These are phyloP conservation scores for Debaryomyces prosopidis DNA, from an alignment of 805 yeast species.

Conservation along the genomic window DNA sequence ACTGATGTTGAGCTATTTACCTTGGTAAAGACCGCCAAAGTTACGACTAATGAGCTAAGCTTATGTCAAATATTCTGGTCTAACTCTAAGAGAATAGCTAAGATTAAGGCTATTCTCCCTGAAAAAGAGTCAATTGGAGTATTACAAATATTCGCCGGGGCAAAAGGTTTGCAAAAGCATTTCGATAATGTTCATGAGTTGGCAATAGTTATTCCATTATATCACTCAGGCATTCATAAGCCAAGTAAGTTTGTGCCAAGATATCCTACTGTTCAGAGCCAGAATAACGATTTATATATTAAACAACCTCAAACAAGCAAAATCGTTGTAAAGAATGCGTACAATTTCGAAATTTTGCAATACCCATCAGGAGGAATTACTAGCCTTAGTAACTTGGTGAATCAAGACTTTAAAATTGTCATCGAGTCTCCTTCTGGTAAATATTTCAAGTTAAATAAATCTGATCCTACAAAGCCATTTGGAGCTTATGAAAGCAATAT, in stretches of 20 bases:
- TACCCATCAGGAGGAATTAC: slow-evolving; percentile 56
- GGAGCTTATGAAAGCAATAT: slow-evolving; percentile 64
- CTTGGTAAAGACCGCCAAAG: slow-evolving; percentile 52
- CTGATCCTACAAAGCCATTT: slow-evolving; percentile 45
- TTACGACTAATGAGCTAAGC: slow-evolving; percentile 51
- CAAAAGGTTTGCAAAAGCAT: slow-evolving; percentile 57
- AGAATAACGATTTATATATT: slow-evolving; percentile 74
- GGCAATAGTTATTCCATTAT: slow-evolving; percentile 71
- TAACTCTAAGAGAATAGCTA: slow-evolving; percentile 59
- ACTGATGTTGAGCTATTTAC: slow-evolving; percentile 67
- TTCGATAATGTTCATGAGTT: slow-evolving; percentile 64
- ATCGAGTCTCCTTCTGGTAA: slow-evolving; percentile 86
- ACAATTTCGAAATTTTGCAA: slow-evolving; percentile 64
- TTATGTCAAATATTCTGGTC: slow-evolving; percentile 81
- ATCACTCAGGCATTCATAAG: slow-evolving; percentile 66
- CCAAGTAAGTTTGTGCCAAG: slow-evolving; percentile 68
- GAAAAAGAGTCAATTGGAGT: slow-evolving; percentile 67
- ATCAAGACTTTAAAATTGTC: slow-evolving; percentile 56
- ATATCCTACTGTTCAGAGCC: slow-evolving; percentile 69
- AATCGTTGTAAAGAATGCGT: slow-evolving; percentile 56
- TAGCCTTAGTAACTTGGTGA: slow-evolving; percentile 31
- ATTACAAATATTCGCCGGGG: slow-evolving; percentile 72
- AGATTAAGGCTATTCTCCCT: slow-evolving; percentile 82
- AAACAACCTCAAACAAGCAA: slow-evolving; percentile 79
- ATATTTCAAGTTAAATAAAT: slow-evolving; percentile 56